phyloP scores from a whole-genome alignment of 192 early-diverging fungal species.

The Coemansia sp. region DNA sequence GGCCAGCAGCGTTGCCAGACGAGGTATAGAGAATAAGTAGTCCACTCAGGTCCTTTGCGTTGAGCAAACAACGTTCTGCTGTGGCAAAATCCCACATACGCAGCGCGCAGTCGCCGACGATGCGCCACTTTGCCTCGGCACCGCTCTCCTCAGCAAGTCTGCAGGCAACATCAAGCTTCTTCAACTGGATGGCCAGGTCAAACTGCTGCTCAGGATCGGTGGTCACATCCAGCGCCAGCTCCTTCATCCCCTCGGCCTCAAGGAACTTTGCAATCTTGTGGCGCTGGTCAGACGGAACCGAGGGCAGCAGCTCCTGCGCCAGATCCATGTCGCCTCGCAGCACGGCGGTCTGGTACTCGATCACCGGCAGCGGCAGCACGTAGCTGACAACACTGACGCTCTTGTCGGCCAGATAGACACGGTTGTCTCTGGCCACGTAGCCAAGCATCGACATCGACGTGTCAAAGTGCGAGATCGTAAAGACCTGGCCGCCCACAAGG shows the following conservation, averaged over 20 bases:
- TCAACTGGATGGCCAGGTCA: conserved; percentile 89
- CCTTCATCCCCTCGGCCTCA: conserved; percentile 88
- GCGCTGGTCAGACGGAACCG: conserved; percentile 84
- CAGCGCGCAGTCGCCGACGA: conserved; percentile 88
- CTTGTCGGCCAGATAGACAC: conserved; percentile 93
- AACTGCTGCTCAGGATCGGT: conserved; percentile 95
- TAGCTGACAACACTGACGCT: conserved; percentile 89
- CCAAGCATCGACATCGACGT: conserved; percentile 88
- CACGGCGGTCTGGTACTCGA: conserved; percentile 98
- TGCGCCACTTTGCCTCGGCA: conserved; percentile 93
- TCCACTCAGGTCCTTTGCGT: conserved; percentile 89
- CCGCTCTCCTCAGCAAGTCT: conserved; percentile 81
- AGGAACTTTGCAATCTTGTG: conserved; percentile 94
- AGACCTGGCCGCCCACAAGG: conserved; percentile 90
- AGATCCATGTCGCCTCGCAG: conserved; percentile 88
- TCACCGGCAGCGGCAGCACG: conserved; percentile 85
- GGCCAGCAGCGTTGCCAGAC: conserved; percentile 77
- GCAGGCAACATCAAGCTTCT: conserved; percentile 78
- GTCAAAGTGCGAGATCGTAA: conserved; percentile 97
- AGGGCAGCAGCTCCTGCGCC: conserved; percentile 78
- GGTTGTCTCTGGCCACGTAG: conserved; percentile 91
- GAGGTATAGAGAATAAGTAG: conserved; percentile 90
- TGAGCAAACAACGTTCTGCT: conserved; percentile 86
- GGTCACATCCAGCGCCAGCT: conserved; percentile 92
- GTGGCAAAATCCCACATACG: conserved; percentile 86